Evolutionary conservation across 257 asterid genomes (phyloP).

Genomic region (Solanum bulbocastanum): DNA sequence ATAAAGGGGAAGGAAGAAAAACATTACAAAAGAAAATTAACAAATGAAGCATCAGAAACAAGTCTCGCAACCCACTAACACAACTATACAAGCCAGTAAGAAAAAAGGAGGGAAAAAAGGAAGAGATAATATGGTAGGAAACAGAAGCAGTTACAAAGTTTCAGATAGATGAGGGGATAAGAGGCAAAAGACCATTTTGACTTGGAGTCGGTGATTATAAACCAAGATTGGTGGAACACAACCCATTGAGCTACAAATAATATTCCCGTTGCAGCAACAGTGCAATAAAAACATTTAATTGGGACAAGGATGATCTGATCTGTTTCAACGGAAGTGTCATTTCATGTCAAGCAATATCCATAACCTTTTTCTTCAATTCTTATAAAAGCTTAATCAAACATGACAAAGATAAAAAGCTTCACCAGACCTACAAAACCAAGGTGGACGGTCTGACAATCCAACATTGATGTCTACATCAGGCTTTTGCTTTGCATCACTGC

Average conservation of each 20-base stretch:
- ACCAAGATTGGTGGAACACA: not conserved
- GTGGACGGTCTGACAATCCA: conserved; percentile 73
- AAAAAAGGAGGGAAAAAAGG: not conserved
- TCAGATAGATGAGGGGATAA: not conserved
- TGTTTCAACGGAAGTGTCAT: not conserved
- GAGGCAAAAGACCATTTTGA: not conserved
- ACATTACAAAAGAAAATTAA: not conserved
- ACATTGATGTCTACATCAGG: conserved; percentile 80
- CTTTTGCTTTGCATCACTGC: conserved; percentile 42
- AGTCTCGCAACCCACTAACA: not conserved
- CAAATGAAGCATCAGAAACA: not conserved
- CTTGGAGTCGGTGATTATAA: not conserved
- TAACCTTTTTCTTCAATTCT: not conserved
- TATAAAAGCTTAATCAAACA: not conserved
- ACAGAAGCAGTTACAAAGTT: not conserved
- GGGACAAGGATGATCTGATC: not conserved
- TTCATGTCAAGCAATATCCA: not conserved
- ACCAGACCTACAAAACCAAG: conserved; percentile 92
- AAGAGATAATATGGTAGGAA: not conserved
- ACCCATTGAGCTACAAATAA: not conserved
- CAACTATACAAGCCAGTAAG: not conserved
- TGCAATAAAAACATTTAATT: not conserved
- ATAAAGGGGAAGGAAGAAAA: not conserved
- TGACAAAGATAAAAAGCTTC: not conserved
- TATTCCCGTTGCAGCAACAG: not conserved